Conservation (phyloP, 345 rosid species). For the Cochlearia excelsa region DNA sequence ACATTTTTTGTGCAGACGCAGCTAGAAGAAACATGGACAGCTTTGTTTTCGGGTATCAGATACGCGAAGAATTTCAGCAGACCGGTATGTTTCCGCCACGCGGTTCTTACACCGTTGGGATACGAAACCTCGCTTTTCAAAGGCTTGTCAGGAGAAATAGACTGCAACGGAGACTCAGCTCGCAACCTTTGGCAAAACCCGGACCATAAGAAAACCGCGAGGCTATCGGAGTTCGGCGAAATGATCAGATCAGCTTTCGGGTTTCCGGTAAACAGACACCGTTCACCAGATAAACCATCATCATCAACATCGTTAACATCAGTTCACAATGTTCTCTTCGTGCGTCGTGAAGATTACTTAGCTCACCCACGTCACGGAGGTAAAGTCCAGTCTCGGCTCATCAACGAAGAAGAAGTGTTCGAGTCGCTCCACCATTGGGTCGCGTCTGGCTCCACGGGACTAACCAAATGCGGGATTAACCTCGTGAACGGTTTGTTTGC, state of each 20-base stretch:
- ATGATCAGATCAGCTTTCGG: conserved; percentile 84
- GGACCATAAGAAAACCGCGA: conserved; percentile 57
- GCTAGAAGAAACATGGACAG: conserved; percentile 84
- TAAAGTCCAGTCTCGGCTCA: conserved; percentile 75
- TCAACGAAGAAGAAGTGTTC: conserved; percentile 77
- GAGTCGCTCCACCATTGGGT: conserved; percentile 62
- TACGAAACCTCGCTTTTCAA: conserved; percentile 77
- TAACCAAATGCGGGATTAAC: conserved; percentile 58
- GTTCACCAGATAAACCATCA: conserved; percentile 40
- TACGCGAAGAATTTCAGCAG: conserved; percentile 76
- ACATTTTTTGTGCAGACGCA: conserved; percentile 53
- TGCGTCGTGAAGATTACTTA: conserved; percentile 87
- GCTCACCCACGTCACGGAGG: conserved; percentile 93
- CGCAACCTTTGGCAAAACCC: conserved; percentile 66
- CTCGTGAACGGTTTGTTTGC: conserved; percentile 84
- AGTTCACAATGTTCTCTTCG: conserved; percentile 66
- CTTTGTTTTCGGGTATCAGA: conserved; percentile 70
- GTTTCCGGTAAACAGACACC: conserved; percentile 55
- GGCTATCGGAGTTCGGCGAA: conserved; percentile 89
- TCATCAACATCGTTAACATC: conserved; percentile 17
- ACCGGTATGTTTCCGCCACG: conserved; percentile 85
- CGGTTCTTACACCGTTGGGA: conserved; percentile 76
- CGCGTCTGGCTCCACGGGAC: conserved; percentile 40
- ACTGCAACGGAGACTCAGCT: conserved; percentile 66
- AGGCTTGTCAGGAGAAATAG: conserved; percentile 58